phyloP scores from a whole-genome alignment of 1,139 yeast species.

The Suhomyces bolitotheri region DNA sequence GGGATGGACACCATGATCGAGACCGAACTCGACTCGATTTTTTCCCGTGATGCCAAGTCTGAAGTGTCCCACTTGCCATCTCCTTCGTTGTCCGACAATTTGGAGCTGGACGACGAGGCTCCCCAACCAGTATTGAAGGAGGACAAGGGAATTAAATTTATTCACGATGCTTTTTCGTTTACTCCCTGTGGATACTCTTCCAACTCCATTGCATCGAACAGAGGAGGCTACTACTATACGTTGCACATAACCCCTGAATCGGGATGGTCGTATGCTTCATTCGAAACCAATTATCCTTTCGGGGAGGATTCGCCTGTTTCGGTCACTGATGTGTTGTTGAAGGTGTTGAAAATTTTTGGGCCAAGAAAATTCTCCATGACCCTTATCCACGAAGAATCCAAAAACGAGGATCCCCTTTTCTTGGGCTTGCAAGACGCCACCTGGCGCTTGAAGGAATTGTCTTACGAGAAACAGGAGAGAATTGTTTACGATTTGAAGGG shows the following conservation, averaged over 20 bases:
- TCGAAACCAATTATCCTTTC: conserved; percentile 79
- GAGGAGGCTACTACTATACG: conserved; percentile 72
- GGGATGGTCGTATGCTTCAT: conserved; percentile 95
- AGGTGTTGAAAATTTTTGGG: conserved; percentile 62
- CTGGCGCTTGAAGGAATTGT: conserved; percentile 36
- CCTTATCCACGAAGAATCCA: conserved; percentile 48
- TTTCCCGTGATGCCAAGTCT: conserved; percentile 29
- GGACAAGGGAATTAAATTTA: conserved; percentile 23
- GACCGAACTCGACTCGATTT: conserved; percentile 62
- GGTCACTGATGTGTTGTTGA: conserved; percentile 53
- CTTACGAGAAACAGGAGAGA: conserved; percentile 66
- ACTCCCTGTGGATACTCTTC: conserved; percentile 97
- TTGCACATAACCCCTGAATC: conserved; percentile 92
- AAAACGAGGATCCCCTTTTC: conserved; percentile 23
- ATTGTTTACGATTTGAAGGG: conserved; percentile 66
- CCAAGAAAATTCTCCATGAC: conserved; percentile 82
- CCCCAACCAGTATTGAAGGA: conserved; percentile 8
- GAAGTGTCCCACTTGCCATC: conserved; percentile 33
- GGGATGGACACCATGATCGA: conserved; percentile 68
- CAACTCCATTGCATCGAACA: conserved; percentile 64
- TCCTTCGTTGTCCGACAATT: conserved; percentile 20
- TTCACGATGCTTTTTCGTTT: conserved; percentile 88
- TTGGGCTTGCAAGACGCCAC: conserved; percentile 36
- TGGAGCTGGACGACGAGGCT: conserved; percentile 24
- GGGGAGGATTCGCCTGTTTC: conserved; percentile 35